phyloP scores from a whole-genome alignment of 2,329 filamentous ascomycete species.

The Lojkania enalia region DNA sequence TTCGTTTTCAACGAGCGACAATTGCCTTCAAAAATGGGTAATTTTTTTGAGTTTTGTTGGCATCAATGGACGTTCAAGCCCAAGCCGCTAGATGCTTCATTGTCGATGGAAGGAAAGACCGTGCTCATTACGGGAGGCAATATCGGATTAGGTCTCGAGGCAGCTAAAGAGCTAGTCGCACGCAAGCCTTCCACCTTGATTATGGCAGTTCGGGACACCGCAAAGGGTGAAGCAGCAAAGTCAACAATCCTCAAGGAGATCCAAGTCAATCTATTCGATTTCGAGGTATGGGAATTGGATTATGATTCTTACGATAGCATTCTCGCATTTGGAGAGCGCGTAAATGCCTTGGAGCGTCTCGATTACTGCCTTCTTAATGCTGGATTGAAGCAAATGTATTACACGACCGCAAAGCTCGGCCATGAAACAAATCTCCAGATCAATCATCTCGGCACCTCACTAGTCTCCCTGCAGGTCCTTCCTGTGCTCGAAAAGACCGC shows the following conservation, averaged over 20 bases:
- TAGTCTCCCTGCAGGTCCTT: conserved; percentile 55
- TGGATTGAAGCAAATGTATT: conserved; percentile 22
- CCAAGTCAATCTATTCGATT: too few species aligned
- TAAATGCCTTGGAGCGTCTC: conserved; percentile 14
- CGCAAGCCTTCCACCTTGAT: neutral
- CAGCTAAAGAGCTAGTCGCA: neutral
- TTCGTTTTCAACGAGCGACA: too few species aligned
- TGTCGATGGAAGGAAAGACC: too few species aligned
- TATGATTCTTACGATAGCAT: conserved; percentile 27
- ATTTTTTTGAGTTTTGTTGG: too few species aligned
- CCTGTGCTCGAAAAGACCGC: too few species aligned
- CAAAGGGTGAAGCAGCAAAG: conserved; percentile 3
- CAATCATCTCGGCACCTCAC: conserved; percentile 58
- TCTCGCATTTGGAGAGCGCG: conserved; percentile 20
- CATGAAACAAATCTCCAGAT: conserved; percentile 54
- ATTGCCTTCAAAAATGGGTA: too few species aligned
- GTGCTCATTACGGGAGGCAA: neutral
- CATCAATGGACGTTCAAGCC: too few species aligned
- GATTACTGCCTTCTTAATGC: conserved; percentile 43
- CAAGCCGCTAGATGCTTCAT: too few species aligned
- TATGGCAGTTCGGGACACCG: neutral
- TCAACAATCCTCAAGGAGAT: too few species aligned
- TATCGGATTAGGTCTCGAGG: neutral
- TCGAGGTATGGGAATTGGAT: conserved; percentile 34
- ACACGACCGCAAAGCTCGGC: conserved; percentile 10